A percentile compares a stretch with the other conserved stretches of the same genome.
Conservation (phyloP, 305 asterid genomes). For the Fraxinus floribunda region DNA sequence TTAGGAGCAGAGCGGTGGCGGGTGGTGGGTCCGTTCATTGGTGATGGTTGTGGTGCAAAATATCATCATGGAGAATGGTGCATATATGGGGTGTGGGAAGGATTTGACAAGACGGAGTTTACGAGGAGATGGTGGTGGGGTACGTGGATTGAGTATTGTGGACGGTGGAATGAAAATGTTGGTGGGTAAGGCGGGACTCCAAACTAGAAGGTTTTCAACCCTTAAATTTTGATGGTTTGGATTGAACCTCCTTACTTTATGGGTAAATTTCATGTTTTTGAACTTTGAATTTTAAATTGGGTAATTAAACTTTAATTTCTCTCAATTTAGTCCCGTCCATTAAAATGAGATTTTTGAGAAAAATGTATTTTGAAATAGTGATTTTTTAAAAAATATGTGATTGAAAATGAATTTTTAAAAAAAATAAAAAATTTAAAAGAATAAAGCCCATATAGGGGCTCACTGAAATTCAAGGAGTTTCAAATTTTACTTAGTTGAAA, state of each 20-base stretch:
- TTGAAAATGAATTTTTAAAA: too few species aligned
- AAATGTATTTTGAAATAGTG: too few species aligned
- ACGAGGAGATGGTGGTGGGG: background rate
- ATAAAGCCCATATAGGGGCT: too few species aligned
- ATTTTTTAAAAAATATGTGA: too few species aligned
- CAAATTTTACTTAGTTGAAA: too few species aligned
- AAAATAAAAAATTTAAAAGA: too few species aligned
- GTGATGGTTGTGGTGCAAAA: background rate
- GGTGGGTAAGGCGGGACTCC: background rate
- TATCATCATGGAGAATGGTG: background rate
- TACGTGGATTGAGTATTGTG: background rate
- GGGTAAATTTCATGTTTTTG: background rate
- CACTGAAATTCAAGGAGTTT: too few species aligned
- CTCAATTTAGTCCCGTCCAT: background rate
- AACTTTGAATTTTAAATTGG: background rate
- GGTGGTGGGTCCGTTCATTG: conserved; percentile 37
- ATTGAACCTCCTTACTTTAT: too few species aligned
- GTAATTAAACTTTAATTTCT: background rate
- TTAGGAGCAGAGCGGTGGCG: conserved; percentile 29
- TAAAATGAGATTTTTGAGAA: background rate
- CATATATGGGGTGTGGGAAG: background rate
- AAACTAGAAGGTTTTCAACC: background rate
- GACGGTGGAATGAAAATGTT: background rate
- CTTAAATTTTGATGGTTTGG: background rate
- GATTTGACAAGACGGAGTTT: background rate